A percentile compares a stretch with the other conserved stretches of the same genome.
These are phyloP conservation scores for Asterionellopsis glacialis DNA, from an alignment of 108 stramenopile species.

Conservation along the genomic window DNA sequence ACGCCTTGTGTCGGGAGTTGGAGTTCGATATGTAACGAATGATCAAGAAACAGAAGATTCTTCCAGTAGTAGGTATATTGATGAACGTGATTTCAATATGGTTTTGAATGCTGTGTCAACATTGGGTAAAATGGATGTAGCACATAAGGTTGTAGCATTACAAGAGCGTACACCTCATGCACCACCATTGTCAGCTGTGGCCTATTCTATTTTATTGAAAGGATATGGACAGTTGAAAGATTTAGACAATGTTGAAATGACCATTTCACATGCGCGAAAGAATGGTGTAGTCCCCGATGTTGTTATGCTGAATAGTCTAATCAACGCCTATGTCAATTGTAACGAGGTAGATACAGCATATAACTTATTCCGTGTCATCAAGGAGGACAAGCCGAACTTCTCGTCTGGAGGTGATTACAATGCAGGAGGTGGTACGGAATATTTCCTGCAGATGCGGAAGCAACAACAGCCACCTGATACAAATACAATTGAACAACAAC, in stretches of 20 bases:
- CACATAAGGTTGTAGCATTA: slow-evolving; percentile 65
- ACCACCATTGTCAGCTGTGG: slow-evolving; percentile 61
- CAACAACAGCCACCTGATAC: no score
- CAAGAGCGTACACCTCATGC: slow-evolving; percentile 59
- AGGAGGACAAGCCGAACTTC: slow-evolving; percentile 2
- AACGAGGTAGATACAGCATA: slow-evolving; percentile 46
- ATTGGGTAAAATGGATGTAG: slow-evolving; percentile 52
- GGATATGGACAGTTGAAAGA: slow-evolving; percentile 66
- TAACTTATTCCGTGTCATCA: slow-evolving; percentile 43
- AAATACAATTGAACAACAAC: slow-evolving; percentile 1
- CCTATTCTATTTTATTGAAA: slow-evolving; percentile 75
- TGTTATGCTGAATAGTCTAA: slow-evolving; percentile 62
- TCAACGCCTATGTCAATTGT: slow-evolving; percentile 83
- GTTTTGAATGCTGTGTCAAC: slow-evolving; percentile 62
- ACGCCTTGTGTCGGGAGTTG: slow-evolving; percentile 57
- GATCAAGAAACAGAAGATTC: not conserved
- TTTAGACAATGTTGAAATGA: slow-evolving; percentile 50
- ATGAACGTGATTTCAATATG: slow-evolving; percentile 74
- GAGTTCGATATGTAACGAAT: slow-evolving; percentile 30
- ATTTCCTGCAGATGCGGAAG: no score
- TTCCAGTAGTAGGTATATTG: slow-evolving; percentile 9
- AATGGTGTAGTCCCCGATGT: slow-evolving; percentile 50
- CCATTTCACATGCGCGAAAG: slow-evolving; percentile 41
- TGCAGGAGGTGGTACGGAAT: no score
- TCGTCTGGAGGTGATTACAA: no score